phyloP scores from a whole-genome alignment of 2,329 filamentous ascomycete genomes.

The Metarhizium anisopliae region DNA sequence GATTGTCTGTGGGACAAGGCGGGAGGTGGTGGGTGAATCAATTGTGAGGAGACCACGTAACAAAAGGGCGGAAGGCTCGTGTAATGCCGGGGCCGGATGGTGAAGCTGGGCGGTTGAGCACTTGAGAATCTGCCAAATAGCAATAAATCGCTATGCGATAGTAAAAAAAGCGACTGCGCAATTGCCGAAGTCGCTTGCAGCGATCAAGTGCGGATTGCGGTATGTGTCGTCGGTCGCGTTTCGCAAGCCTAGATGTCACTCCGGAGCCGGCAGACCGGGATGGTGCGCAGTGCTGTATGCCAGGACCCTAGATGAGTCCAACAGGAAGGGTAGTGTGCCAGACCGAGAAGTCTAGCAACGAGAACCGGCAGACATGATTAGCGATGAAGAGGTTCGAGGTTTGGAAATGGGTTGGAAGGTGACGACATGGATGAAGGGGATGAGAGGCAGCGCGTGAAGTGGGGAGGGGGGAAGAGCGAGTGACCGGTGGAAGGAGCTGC shows the following conservation, averaged over 20 bases:
- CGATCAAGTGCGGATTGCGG: not conserved
- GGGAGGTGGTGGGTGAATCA: not conserved
- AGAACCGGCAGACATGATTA: conserved; percentile 12
- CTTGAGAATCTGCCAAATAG: not conserved
- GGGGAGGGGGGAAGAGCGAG: not conserved
- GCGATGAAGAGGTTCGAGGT: conserved; percentile 1
- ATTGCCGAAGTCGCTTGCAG: conserved; percentile 5
- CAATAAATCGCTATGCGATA: conserved; percentile 7
- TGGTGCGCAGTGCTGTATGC: not conserved
- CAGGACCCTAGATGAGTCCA: conserved; percentile 11
- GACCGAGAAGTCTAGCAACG: conserved; percentile 15
- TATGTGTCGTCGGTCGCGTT: not conserved
- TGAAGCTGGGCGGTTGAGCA: not conserved
- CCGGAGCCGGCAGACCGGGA: not conserved
- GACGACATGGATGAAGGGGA: conserved; percentile 2
- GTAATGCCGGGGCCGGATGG: not conserved
- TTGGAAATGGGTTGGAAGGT: not conserved
- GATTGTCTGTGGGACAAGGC: not conserved
- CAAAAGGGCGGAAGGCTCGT: not conserved
- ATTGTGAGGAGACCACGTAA: not conserved
- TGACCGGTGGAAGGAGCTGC: not conserved
- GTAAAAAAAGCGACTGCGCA: conserved; percentile 11
- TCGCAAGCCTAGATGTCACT: conserved; percentile 4
- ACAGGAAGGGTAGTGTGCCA: conserved; percentile 13
- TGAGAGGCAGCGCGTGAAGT: conserved; percentile 4